Conservation (phyloP, 2,329 filamentous ascomycete species). For the Apiospora hydei region DNA sequence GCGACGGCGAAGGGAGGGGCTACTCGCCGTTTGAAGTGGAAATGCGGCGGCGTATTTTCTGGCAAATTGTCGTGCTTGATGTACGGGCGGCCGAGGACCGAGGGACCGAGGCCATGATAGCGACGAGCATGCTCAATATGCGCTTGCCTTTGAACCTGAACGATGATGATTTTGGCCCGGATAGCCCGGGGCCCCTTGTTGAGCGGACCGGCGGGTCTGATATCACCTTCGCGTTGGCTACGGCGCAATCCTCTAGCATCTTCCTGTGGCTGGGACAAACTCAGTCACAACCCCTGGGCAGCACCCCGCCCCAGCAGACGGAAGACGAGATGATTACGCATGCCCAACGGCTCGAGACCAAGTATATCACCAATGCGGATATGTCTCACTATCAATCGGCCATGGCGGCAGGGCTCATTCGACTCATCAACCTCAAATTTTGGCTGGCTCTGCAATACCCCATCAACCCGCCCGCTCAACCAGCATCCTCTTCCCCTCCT, state of each 20-base stretch:
- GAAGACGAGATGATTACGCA: constrained; percentile 51
- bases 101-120: constrained; percentile 54
- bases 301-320: constrained; percentile 33
- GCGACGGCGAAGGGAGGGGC: constrained; percentile 47
- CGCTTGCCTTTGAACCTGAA: constrained; percentile 59
- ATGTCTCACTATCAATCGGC: constrained; percentile 43
- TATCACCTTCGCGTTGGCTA: constrained; percentile 50
- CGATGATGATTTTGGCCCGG: constrained; percentile 57
- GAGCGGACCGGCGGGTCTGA: constrained; percentile 49
- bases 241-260: constrained; percentile 48
- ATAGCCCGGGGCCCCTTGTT: constrained; percentile 43
- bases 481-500: constrained; percentile 21
- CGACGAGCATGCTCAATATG: constrained; percentile 53
- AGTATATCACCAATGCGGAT: constrained; percentile 47
- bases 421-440: constrained; percentile 53
- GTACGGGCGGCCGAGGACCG: constrained; percentile 61
- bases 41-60: constrained; percentile 67
- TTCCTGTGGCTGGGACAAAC: constrained; percentile 50
- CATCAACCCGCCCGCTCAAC: constrained; percentile 41
- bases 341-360: constrained; percentile 48
- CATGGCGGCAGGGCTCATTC: constrained; percentile 49
- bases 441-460: constrained; percentile 57
- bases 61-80: constrained; percentile 69
- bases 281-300: constrained; percentile 30
- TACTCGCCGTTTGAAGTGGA: constrained; percentile 61